Percentiles rank a stretch among this genome's conserved stretches.
Conservation (phyloP, 2,329 filamentous ascomycete species). For the Colletotrichum neosansevieriae region DNA sequence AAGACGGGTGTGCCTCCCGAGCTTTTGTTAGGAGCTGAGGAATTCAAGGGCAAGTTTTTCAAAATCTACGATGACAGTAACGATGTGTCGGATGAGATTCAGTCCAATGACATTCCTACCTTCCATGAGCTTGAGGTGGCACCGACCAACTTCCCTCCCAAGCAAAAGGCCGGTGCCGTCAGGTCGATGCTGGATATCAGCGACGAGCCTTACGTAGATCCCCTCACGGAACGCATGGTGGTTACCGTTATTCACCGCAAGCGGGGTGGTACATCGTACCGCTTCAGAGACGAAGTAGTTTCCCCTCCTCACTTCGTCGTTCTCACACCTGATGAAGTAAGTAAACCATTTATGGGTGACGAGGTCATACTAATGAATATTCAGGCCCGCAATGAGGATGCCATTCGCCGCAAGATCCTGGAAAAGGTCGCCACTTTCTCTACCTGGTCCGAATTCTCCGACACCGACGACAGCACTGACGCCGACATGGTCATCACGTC, state of each 20-base stretch:
- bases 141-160: slow-evolving; percentile 82
- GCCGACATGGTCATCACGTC: slow-evolving; percentile 77
- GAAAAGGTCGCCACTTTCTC: slow-evolving; percentile 82
- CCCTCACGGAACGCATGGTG: slow-evolving; percentile 74
- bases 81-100: slow-evolving; percentile 79
- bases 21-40: slow-evolving; percentile 82
- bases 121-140: slow-evolving; percentile 81
- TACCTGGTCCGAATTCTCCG: slow-evolving; percentile 67
- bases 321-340: slow-evolving; percentile 78
- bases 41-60: slow-evolving; percentile 88
- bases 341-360: slow-evolving; percentile 44
- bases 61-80: slow-evolving; percentile 81
- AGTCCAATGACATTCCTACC: slow-evolving; percentile 73
- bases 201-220: slow-evolving; percentile 57
- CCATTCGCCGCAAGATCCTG: slow-evolving; percentile 83
- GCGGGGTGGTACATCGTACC: slow-evolving; percentile 18
- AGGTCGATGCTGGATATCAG: slow-evolving; percentile 64
- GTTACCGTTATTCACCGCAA: slow-evolving; percentile 77
- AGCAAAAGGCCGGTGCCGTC: slow-evolving; percentile 53
- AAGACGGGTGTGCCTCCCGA: slow-evolving; percentile 74
- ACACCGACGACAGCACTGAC: slow-evolving; percentile 67
- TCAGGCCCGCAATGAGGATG: slow-evolving; percentile 69
- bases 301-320: slow-evolving; percentile 78
- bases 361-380: slow-evolving; percentile 7
- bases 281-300: slow-evolving; percentile 45